Base-by-base conservation (phyloP, 352 stramenopile genomes). In the Phytophthora cajani region DNA sequence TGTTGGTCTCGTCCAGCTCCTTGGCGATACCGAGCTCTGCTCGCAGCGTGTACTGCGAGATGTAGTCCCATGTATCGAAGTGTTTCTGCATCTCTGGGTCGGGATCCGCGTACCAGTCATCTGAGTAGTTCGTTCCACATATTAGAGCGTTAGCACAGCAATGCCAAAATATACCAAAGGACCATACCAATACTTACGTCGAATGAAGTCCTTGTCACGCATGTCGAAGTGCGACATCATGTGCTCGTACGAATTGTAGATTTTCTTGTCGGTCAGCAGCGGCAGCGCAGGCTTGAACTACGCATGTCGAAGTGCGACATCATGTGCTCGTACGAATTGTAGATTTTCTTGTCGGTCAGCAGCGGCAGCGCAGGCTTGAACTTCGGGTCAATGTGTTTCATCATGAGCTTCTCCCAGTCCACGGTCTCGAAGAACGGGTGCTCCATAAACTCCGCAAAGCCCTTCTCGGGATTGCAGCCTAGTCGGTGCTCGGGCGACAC, bases 201-300 rank as follows among this genome's bases (percentile, higher is more conserved):
- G 82, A 67, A 90, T 90, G 69, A 93, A 93, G 74, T 92, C 80
- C 77, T 92, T 91, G 78, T 95, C 82, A 17, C 85, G 84, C 65
- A 88, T 88, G 64, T 95, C 85, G 58, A 95, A 93, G 62, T 93
- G 80, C n/a, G 88, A 87, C 88, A 96, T 95, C 85, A 95, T 94
- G 61, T 93, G 82, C 51, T 94, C 82, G 67, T 94, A 96, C 10
- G 78, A 90, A 59, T 89, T 91, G 72, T 94, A 95, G 52, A 92
- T 91, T 66, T 90, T 91, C 70, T 92, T 93, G 70, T 94, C 88
- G 38, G 77, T 87, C 38, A 92, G 75, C 42, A 81, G 67, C 16
- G 84, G 74, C 51, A 95, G 60, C 9, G 67, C 23, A 27, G 89
- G 89, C 58, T 93, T 94, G 70, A 84, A 96, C 53, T 88, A 17